Percentiles rank a stretch among this genome's conserved stretches.
Conservation (phyloP, 345 rosid species). For the Ricinus communis region DNA sequence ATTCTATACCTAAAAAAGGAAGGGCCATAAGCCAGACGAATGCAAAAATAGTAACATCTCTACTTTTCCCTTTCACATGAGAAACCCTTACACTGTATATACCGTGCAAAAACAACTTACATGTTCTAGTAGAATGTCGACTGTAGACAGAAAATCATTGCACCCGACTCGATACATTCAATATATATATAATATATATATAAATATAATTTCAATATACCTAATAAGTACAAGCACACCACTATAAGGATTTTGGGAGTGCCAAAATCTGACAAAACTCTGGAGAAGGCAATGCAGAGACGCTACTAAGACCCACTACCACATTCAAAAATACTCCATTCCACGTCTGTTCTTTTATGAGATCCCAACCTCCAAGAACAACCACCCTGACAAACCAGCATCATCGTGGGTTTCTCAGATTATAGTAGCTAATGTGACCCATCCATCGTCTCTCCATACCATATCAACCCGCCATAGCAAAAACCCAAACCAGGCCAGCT, state of each 20-base stretch:
- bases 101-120: background rate
- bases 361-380: conserved; percentile 8
- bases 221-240: conserved; percentile 11
- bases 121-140: background rate
- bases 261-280: conserved; percentile 23
- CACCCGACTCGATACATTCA: conserved; percentile 8
- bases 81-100: background rate
- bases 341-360: conserved; percentile 14
- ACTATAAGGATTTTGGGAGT: conserved; percentile 14
- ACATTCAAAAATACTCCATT: conserved; percentile 1
- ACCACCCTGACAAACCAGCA: conserved; percentile 2
- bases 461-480: conserved; percentile 4
- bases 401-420: conserved; percentile 17
- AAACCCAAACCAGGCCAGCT: conserved; percentile 24
- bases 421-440: conserved; percentile 17
- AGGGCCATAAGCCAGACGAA: too few relatives aligned
- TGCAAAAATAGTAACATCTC: too few relatives aligned
- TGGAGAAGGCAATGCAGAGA: conserved; percentile 10
- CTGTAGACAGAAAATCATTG: background rate
- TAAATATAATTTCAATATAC: conserved; percentile 1
- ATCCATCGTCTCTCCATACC: conserved; percentile 5
- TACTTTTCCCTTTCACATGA: too few relatives aligned
- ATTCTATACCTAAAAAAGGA: too few relatives aligned
- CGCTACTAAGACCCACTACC: conserved; percentile 3
- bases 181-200: background rate